Conservation (phyloP, 192 early-diverging fungal genomes). For the Gamsiella multidivaricata region DNA sequence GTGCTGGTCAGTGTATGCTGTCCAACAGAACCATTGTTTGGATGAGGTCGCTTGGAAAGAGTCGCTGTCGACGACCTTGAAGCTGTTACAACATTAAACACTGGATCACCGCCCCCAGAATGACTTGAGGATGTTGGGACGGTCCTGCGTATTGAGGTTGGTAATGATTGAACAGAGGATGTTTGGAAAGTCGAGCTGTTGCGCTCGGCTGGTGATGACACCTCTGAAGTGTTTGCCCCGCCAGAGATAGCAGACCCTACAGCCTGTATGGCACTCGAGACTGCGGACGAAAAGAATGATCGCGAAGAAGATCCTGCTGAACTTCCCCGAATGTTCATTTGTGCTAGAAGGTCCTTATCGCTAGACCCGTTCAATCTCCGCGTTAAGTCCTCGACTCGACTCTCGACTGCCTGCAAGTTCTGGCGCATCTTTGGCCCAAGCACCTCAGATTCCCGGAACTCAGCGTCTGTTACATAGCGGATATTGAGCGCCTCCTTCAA, state of each 20-base stretch:
- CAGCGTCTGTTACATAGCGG: slow-evolving; percentile 35
- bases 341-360: background rate
- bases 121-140: background rate
- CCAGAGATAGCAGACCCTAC: slow-evolving; percentile 34
- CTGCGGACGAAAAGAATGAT: slow-evolving; percentile 33
- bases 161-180: background rate
- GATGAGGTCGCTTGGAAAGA: slow-evolving; percentile 1
- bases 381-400: slow-evolving; percentile 13
- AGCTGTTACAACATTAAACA: slow-evolving; percentile 27
- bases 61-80: slow-evolving; percentile 5
- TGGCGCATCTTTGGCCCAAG: slow-evolving; percentile 38
- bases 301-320: background rate
- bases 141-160: slow-evolving; percentile 3
- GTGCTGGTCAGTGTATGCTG: background rate
- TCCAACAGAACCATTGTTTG: background rate
- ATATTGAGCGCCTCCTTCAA: slow-evolving; percentile 48
- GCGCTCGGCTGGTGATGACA: background rate
- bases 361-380: background rate
- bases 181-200: background rate
- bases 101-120: slow-evolving; percentile 17
- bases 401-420: slow-evolving; percentile 32
- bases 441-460: slow-evolving; percentile 33
- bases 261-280: slow-evolving; percentile 39
- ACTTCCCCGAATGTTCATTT: too few relatives aligned
- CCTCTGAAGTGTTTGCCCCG: background rate